A percentile compares a stretch with the other conserved stretches of the same genome.
phyloP scores from a whole-genome alignment of 768 basidiomycete species.

The Trametes punicea region DNA sequence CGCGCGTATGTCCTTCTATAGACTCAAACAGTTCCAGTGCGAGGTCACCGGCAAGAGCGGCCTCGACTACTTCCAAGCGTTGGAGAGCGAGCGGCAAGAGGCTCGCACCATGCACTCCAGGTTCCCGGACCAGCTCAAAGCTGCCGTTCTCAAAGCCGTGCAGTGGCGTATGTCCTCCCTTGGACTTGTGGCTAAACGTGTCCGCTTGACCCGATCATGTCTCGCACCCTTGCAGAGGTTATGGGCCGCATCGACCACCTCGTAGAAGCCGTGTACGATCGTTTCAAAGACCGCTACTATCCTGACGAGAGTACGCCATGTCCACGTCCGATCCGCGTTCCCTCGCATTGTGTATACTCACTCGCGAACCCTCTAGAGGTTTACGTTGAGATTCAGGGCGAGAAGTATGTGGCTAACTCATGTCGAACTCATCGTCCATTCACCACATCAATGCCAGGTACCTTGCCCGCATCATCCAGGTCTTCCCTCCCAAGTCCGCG shows the following conservation, averaged over 20 bases:
- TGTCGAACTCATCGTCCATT: slow-evolving; percentile 21
- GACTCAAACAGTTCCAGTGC: slow-evolving; percentile 92
- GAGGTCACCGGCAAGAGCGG: slow-evolving; percentile 95
- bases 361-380: slow-evolving; percentile 51
- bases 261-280: slow-evolving; percentile 91
- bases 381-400: slow-evolving; percentile 81
- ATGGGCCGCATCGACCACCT: slow-evolving; percentile 94
- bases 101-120: slow-evolving; percentile 84
- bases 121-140: slow-evolving; percentile 91
- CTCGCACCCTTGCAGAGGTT: slow-evolving; percentile 61
- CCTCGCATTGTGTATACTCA: slow-evolving; percentile 3
- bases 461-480: slow-evolving; percentile 75
- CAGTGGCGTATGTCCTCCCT: slow-evolving; percentile 87
- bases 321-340: slow-evolving; percentile 3
- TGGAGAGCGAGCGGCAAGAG: slow-evolving; percentile 88
- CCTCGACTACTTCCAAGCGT: slow-evolving; percentile 91
- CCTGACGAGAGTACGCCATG: slow-evolving; percentile 73
- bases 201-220: slow-evolving; percentile 10
- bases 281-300: slow-evolving; percentile 96
- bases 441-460: slow-evolving; percentile 48
- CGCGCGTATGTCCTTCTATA: slow-evolving; percentile 92
- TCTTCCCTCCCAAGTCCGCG: slow-evolving; percentile 52
- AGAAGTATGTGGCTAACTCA: slow-evolving; percentile 55
- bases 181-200: slow-evolving; percentile 6
- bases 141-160: slow-evolving; percentile 84